These are phyloP conservation scores for Hibiscus trionum DNA, from an alignment of 345 rosid species.

Conservation along the genomic window DNA sequence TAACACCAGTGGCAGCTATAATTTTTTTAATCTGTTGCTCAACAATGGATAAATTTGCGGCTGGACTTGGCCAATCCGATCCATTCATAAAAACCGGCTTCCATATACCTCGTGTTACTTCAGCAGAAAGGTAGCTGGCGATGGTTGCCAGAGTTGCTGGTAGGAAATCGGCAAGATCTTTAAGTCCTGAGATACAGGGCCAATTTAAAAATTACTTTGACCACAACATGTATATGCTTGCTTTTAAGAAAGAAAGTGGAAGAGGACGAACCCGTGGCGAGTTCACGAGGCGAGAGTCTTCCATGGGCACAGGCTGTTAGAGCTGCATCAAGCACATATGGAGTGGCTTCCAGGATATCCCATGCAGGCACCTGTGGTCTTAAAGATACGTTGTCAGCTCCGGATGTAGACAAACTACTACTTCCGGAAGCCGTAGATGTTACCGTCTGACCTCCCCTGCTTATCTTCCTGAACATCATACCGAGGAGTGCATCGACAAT, in stretches of 20 bases:
- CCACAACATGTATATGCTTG: too few relatives aligned
- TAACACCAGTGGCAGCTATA: slow-evolving; percentile 84
- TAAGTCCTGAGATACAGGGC: slow-evolving; percentile 52
- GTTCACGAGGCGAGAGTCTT: slow-evolving; percentile 84
- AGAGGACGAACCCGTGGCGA: slow-evolving; percentile 70
- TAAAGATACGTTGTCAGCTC: slow-evolving; percentile 45
- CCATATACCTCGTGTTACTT: slow-evolving; percentile 93
- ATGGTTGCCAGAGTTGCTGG: slow-evolving; percentile 88
- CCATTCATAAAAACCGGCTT: slow-evolving; percentile 95
- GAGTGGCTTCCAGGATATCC: slow-evolving; percentile 90
- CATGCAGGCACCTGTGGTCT: slow-evolving; percentile 83
- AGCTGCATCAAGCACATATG: slow-evolving; percentile 83
- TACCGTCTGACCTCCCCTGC: slow-evolving; percentile 43
- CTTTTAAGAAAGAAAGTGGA: too few relatives aligned
- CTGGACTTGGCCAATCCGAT: slow-evolving; percentile 99
- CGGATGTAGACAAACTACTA: slow-evolving; percentile 61
- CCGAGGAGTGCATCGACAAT: slow-evolving; percentile 72
- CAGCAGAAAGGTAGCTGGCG: slow-evolving; percentile 84
- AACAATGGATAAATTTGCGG: slow-evolving; percentile 67
- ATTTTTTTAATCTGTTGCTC: slow-evolving; percentile 85
- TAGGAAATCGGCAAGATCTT: slow-evolving; percentile 88
- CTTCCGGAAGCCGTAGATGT: slow-evolving; percentile 65
- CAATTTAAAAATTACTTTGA: background rate
- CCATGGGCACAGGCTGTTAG: slow-evolving; percentile 91
- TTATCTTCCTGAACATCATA: slow-evolving; percentile 77